These are phyloP conservation scores for Penicillium angulare DNA, from an alignment of 495 filamentous ascomycete genomes.

Conservation along the genomic window DNA sequence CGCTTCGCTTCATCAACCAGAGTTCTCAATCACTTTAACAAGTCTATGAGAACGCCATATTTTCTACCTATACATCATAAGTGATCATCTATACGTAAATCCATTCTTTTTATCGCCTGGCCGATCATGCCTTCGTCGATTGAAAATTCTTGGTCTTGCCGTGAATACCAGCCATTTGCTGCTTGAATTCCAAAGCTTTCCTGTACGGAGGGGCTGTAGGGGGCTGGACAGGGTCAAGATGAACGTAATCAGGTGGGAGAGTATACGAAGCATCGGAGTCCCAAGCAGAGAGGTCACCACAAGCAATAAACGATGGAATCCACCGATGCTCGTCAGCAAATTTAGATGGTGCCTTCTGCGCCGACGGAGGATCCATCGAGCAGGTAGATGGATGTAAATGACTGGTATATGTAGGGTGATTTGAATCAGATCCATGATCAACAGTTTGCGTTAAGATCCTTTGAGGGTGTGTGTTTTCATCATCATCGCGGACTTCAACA, in stretches of 20 bases:
- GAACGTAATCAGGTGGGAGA: constrained; percentile 72
- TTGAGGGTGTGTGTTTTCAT: constrained; percentile 38
- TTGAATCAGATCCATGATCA: constrained; percentile 1
- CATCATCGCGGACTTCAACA: constrained; percentile 54
- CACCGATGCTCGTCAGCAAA: constrained; percentile 56
- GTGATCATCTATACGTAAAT: constrained; percentile 12
- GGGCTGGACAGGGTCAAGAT: constrained; percentile 90
- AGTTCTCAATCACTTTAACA: not conserved
- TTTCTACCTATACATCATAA: constrained; percentile 11
- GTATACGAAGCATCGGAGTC: constrained; percentile 93
- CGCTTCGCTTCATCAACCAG: no score
- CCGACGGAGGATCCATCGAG: constrained; percentile 16
- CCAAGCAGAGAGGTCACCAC: constrained; percentile 90
- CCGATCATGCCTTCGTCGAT: constrained; percentile 24
- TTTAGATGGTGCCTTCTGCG: constrained; percentile 27
- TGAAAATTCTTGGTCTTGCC: constrained; percentile 65
- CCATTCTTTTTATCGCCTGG: constrained; percentile 1
- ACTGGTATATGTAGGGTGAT: constrained; percentile 22
- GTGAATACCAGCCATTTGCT: constrained; percentile 73
- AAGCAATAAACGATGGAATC: constrained; percentile 93
- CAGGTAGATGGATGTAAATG: constrained; percentile 30
- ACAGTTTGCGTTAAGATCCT: not conserved
- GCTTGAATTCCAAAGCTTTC: constrained; percentile 80
- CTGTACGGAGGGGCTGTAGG: constrained; percentile 96
- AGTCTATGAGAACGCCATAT: constrained; percentile 8